phyloP scores from a whole-genome alignment of 2,329 filamentous ascomycete species.

The Stachybotrys chlorohalonatus region DNA sequence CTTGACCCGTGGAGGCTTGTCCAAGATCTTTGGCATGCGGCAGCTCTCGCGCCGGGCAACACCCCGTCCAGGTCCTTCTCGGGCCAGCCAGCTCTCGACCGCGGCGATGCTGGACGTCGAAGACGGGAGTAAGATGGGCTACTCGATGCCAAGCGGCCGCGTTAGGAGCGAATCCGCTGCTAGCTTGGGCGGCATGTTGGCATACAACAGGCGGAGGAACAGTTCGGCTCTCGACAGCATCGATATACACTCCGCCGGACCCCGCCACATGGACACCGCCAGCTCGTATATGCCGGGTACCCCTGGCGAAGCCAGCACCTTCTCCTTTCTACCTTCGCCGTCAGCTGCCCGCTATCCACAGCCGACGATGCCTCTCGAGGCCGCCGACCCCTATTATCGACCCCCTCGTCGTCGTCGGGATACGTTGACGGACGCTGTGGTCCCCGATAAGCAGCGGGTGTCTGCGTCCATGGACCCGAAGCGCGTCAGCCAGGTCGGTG shows the following conservation, averaged over 20 bases:
- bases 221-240: constrained; percentile 46
- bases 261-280: constrained; percentile 45
- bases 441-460: constrained; percentile 19
- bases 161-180: constrained; percentile 53
- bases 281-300: constrained; percentile 67
- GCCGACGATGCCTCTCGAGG: constrained; percentile 37
- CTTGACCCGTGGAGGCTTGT: constrained; percentile 70
- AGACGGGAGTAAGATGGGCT: constrained; percentile 54
- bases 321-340: constrained; percentile 60
- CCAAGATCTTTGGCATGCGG: constrained; percentile 85
- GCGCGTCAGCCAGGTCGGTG: constrained; percentile 25
- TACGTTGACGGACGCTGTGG: constrained; percentile 35
- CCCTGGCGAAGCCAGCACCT: constrained; percentile 58
- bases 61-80: constrained; percentile 53
- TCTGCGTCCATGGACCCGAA: constrained; percentile 22
- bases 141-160: constrained; percentile 42
- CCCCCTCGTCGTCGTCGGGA: constrained; percentile 66
- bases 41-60: constrained; percentile 69
- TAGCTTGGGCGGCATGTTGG: constrained; percentile 43
- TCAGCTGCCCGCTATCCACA: constrained; percentile 36
- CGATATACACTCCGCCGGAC: constrained; percentile 33
- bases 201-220: constrained; percentile 36
- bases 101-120: constrained; percentile 69
- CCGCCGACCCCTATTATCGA: constrained; percentile 77
- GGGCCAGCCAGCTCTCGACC: constrained; percentile 75